Base-by-base conservation (phyloP, 768 basidiomycete genomes). In the Hydnum rufescens region DNA sequence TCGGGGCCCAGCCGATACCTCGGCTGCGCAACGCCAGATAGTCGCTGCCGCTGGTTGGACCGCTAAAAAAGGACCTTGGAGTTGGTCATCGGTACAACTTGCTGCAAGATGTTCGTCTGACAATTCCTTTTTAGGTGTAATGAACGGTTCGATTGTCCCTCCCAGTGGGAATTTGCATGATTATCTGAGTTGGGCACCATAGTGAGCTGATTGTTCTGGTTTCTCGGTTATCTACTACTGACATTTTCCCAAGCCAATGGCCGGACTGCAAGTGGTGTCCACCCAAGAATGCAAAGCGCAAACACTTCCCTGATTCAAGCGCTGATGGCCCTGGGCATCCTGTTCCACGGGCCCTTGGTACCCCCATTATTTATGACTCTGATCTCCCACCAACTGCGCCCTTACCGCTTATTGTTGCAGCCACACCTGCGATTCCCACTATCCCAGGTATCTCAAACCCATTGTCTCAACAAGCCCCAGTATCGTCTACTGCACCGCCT, bases 101-200 rank as follows among this genome's bases (percentile, higher is more conserved):
- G n/a, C n/a, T n/a, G n/a, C n/a, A n/a, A n/a, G n/a, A n/a, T n/a
- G n/a, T n/a, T n/a, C n/a, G n/a, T n/a, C n/a, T n/a, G n/a, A n/a
- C n/a, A n/a, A n/a, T n/a, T n/a, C n/a, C n/a, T n/a, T n/a, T 25
- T 36, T 49, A 72, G 72, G 63, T 50, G 59, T 74, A 31, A 64
- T 64, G 30, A 67, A 65, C 32, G 56, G 62, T 23, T 59, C 61
- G 23, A 58, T 57, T 32, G 58, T 64, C 16, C 63, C 70, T 25
- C 68, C 70, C 1, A 67, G 63, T 55, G 65, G 65, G 2, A 66
- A 76, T 58, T 67, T 67, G 31, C 74, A 77, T 55, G 77, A 79
- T 59, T 81, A 77, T 60, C 68, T 80, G 71, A 78, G 77, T 60
- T 79, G 75, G 74, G 74, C 77, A 13, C 78, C 79, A 36, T 81